A percentile compares a stretch with the other conserved stretches of the same genome.
phyloP scores from a whole-genome alignment of 345 rosid genomes.

The Rhodomyrtus tomentosa region DNA sequence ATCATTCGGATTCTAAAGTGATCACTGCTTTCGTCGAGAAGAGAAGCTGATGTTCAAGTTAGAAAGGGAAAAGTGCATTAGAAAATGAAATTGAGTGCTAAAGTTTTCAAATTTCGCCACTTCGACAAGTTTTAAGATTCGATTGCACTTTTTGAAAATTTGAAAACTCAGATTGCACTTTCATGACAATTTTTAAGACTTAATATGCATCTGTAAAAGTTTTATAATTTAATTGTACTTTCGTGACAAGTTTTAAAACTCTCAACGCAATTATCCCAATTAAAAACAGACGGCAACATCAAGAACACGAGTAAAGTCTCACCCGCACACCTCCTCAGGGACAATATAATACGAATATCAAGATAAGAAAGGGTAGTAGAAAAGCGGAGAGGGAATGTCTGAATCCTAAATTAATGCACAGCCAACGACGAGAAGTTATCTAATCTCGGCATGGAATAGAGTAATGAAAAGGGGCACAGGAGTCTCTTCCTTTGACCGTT shows the following conservation, averaged over 20 bases:
- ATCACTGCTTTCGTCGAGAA: not conserved
- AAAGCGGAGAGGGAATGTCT: not conserved
- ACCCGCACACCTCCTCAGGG: not conserved
- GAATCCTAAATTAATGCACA: not conserved
- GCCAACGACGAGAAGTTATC: not conserved
- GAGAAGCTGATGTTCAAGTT: not conserved
- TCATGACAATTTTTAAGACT: too few relatives aligned
- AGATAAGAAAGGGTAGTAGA: not conserved
- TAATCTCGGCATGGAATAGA: not conserved
- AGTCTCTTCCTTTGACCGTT: conserved; percentile 2
- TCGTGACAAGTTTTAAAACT: too few relatives aligned
- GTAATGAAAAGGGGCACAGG: not conserved
- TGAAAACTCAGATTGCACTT: too few relatives aligned
- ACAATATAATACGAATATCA: not conserved
- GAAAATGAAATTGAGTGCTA: too few relatives aligned
- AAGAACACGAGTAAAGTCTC: not conserved
- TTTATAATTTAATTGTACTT: too few relatives aligned
- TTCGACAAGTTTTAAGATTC: too few relatives aligned
- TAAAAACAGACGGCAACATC: not conserved
- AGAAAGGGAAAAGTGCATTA: not conserved
- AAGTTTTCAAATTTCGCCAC: too few relatives aligned
- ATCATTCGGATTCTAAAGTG: not conserved
- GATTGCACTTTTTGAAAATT: too few relatives aligned
- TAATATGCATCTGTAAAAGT: too few relatives aligned
- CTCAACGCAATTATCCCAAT: too few relatives aligned